phyloP scores from a whole-genome alignment of 1,139 yeast species.

The Maudiozyma humilis region DNA sequence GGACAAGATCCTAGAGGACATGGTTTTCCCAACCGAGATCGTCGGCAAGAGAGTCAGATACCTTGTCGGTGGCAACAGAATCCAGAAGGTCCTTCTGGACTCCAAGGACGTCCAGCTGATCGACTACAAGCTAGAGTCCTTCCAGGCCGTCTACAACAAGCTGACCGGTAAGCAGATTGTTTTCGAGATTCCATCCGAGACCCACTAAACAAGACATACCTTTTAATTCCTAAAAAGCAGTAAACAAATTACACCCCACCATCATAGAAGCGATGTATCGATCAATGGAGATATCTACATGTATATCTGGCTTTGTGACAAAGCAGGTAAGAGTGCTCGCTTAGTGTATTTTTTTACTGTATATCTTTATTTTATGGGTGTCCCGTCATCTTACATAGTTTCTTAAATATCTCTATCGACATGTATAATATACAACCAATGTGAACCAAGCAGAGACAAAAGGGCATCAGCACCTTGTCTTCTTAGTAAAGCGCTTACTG shows the following conservation, averaged over 20 bases:
- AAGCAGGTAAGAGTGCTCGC: neutral
- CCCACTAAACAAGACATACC: slow-evolving; percentile 41
- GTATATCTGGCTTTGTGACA: neutral
- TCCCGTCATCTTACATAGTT: neutral
- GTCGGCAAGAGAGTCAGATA: slow-evolving; percentile 98
- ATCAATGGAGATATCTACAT: neutral
- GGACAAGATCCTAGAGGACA: slow-evolving; percentile 96
- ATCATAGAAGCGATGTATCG: too few species aligned
- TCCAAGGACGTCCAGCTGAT: slow-evolving; percentile 95
- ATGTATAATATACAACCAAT: slow-evolving; percentile 1
- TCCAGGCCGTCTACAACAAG: slow-evolving; percentile 97
- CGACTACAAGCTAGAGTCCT: slow-evolving; percentile 98
- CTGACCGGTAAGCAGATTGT: slow-evolving; percentile 99
- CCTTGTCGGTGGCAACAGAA: slow-evolving; percentile 98
- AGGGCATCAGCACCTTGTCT: neutral
- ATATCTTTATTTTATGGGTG: neutral
- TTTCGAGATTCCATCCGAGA: slow-evolving; percentile 88
- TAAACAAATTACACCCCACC: neutral
- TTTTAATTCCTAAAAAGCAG: neutral
- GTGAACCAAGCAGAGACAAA: neutral
- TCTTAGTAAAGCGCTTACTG: too few species aligned
- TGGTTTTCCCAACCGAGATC: slow-evolving; percentile 99
- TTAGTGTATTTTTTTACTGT: neutral
- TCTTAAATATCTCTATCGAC: slow-evolving; percentile 1
- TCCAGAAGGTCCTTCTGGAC: slow-evolving; percentile 96